Conservation (phyloP, 2,329 filamentous ascomycete species). For the Hypoxylon sp. region DNA sequence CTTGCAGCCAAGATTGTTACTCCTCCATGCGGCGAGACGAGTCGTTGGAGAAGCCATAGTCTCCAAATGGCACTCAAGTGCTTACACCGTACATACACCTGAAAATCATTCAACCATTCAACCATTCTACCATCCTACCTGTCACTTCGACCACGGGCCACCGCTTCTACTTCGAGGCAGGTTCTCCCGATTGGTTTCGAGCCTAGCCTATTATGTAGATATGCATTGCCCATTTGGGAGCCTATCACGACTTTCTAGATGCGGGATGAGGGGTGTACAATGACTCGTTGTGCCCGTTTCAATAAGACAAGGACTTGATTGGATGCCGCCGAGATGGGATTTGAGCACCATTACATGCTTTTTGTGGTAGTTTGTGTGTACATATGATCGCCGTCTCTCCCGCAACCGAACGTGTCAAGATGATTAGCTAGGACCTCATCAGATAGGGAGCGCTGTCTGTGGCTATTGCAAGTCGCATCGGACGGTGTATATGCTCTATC, state of each 20-base stretch:
- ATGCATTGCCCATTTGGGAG: constrained; percentile 33
- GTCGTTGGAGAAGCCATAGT: constrained; percentile 29
- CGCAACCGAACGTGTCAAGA: constrained; percentile 31
- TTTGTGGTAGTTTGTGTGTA: constrained; percentile 38
- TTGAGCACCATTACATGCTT: constrained; percentile 39
- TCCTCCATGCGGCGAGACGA: constrained; percentile 22
- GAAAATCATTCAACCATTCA: constrained; percentile 1
- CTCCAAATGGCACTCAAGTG: constrained; percentile 31
- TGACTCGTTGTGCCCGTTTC: constrained; percentile 30
- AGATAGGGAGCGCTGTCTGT: constrained; percentile 29
- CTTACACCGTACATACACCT: constrained; percentile 20
- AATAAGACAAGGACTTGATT: constrained; percentile 40
- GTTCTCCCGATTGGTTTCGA: constrained; percentile 32
- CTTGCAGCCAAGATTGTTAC: constrained; percentile 15
- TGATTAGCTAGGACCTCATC: constrained; percentile 34
- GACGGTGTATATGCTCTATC: constrained; percentile 30
- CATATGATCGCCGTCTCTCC: constrained; percentile 30
- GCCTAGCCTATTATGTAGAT: constrained; percentile 42
- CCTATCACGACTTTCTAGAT: constrained; percentile 37
- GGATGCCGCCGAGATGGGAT: constrained; percentile 45
- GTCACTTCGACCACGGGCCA: neutral
- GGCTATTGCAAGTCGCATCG: constrained; percentile 32
- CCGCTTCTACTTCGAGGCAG: constrained; percentile 35
- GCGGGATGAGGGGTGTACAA: constrained; percentile 24
- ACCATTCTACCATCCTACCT: neutral